Evolutionary conservation across 352 stramenopile species (phyloP), one percentile per base, ranked within the genome.

Genomic region (Globisporangium rhizosaccharum): DNA sequence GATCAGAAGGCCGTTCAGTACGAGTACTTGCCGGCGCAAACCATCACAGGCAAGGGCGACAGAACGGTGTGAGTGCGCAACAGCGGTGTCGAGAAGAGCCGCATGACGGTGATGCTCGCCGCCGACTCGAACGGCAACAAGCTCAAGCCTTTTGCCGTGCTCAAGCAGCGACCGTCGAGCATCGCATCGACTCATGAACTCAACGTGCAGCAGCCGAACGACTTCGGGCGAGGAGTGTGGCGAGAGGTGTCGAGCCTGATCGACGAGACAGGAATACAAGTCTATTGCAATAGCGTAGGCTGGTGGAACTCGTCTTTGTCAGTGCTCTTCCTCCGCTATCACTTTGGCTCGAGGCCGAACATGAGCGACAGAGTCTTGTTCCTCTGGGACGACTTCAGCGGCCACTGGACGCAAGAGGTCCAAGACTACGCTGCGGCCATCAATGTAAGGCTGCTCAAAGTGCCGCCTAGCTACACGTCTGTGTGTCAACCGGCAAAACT

Each of bases 221-320:
- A 62, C 28, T 82, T 78, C 47, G 72, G 65, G 12, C 36, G 61
- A 0, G 23, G 36, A 6, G 50, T 75, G 17, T 74, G 67, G 62
- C 28, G 33, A 0, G 44, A 67, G 10, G 51, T 78, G 15, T 36
- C 53, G 1, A 18, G 17, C 2, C 57, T 73, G 4, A 36, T 65
- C 42, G 6, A n/a, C 1, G 20, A 61, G 7, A 58, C 61, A 1
- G 10, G 39, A 0, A 61, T 61, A 14, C 14, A 49, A 0, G 66
- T 74, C 26, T 72, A 68, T 36, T 46, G 55, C 0, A 82, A 76
- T 25, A n/a, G 14, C 12, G 61, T 59, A 28, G 51, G n/a, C 6
- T 56, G 62, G 62, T 73, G 62, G 53, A 63, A 48, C 42, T 48
- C 9, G 9, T 48, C 42, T n/a, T 8, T 48, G 2, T 48, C 42